Evolutionary conservation across 2,329 filamentous ascomycete genomes (phyloP).

Genomic region (Claviceps humidiphila): DNA sequence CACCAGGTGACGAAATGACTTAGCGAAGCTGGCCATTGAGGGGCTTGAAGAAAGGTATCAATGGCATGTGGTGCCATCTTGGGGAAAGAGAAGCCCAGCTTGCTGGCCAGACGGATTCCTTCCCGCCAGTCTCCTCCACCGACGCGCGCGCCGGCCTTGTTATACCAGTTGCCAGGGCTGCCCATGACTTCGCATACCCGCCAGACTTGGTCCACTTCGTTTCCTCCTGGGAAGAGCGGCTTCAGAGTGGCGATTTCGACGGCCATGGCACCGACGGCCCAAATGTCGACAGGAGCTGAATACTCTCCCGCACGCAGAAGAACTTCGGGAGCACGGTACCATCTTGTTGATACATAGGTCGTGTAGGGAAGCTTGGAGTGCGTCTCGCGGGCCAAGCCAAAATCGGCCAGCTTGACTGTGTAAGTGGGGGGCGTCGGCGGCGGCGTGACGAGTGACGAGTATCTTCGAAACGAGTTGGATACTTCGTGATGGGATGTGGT

Average conservation of each 20-base stretch:
- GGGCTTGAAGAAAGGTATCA: conserved; percentile 80
- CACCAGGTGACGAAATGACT: conserved; percentile 96
- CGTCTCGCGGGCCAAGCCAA: conserved; percentile 92
- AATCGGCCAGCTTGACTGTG: conserved; percentile 97
- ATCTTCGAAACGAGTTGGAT: conserved; percentile 75
- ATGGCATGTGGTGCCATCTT: conserved; percentile 98
- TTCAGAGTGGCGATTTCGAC: conserved; percentile 95
- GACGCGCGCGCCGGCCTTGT: conserved; percentile 72
- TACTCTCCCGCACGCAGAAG: conserved; percentile 89
- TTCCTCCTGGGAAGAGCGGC: conserved; percentile 90
- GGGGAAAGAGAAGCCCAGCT: conserved; percentile 95
- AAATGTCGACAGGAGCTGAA: conserved; percentile 94
- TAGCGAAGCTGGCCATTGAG: conserved; percentile 82
- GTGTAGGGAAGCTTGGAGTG: conserved; percentile 95
- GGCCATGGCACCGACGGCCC: conserved; percentile 96
- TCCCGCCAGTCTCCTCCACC: conserved; percentile 97
- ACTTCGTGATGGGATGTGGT: conserved; percentile 76
- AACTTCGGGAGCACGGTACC: conserved; percentile 96
- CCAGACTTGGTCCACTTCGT: conserved; percentile 98
- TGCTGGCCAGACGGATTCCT: conserved; percentile 80
- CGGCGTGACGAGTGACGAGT: conserved; percentile 85
- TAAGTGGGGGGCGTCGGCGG: conserved; percentile 89
- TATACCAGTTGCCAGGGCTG: conserved; percentile 96
- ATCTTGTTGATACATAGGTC: conserved; percentile 94
- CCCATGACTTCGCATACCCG: conserved; percentile 99